Evolutionary conservation across 768 basidiomycete genomes (phyloP), one percentile per base, ranked within the genome.

Genomic region (Daedaleopsis nitida): DNA sequence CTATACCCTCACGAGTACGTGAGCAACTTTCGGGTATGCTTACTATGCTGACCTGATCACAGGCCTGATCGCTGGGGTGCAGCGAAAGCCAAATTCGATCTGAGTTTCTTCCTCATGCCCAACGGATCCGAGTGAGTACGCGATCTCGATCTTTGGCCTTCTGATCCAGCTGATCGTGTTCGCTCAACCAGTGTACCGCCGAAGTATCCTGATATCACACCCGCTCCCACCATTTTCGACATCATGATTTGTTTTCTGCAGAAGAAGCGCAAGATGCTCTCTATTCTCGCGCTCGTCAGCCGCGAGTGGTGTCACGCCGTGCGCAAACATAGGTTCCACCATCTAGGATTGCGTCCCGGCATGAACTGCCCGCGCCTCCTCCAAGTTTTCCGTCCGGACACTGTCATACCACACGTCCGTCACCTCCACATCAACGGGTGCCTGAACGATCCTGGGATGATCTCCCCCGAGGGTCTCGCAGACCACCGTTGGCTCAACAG

Each of bases 331-430:
- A 51, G 58, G 23, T 53, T 47, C 52, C 43, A 17, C 23, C 6
- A 21, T 13, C 42, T 54, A n/a, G 17, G 1, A 14, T 9, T 54
- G 14, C 27, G 27, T 5, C 52, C 52, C 9, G 21, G 19, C 6
- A 10, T 49, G 38, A 19, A 48, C 21, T 16, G 14, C 19, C 9
- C 23, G 6, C 51, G 42, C 23, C 52, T 59, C 10, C 11, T 37
- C 7, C 16, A 53, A 2, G 35, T 47, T 2, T 37, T 35, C 27
- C 44, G 58, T 45, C 23, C 51, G 12, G 44, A 52, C 17, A 50
- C 57, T 19, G 12, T 39, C 27, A 32, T 58, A 9, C 49, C 57
- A 11, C 35, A 59, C 16, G 32, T 59, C 35, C 58, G 52, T 17
- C 58, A 53, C 9, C 34, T 59, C 16, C 16, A 11, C 34, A 37